A percentile compares a stretch with the other conserved stretches of the same genome.
Evolutionary conservation across 2,329 filamentous ascomycete species (phyloP).

Genomic region (Thielaviopsis populi): DNA sequence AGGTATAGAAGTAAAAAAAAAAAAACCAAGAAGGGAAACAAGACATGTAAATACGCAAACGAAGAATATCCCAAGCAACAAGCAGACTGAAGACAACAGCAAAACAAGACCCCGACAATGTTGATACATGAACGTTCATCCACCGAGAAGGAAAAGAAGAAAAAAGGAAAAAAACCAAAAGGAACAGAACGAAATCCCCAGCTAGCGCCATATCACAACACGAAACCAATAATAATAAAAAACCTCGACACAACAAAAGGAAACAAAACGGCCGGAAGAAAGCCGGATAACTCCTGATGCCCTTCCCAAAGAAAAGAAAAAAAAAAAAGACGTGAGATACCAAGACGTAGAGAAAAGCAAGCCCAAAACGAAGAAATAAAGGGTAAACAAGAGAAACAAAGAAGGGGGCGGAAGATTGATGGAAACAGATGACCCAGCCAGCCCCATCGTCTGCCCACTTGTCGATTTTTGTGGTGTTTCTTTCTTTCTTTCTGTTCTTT

Average conservation of each 20-base stretch:
- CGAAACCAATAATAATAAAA: background rate
- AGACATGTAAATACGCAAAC: background rate
- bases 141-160: constrained; percentile 2
- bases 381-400: background rate
- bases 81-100: background rate
- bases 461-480: background rate
- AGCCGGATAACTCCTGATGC: background rate
- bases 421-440: background rate
- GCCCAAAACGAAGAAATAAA: background rate
- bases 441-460: background rate
- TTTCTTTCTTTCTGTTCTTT: background rate
- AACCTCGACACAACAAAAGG: background rate
- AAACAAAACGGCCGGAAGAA: background rate
- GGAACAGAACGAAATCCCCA: background rate
- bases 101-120: background rate
- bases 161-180: constrained; percentile 4
- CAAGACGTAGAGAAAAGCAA: constrained; percentile 1
- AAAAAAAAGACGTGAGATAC: background rate
- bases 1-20: background rate
- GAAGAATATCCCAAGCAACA: constrained; percentile 1
- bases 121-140: background rate
- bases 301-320: background rate
- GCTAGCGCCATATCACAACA: background rate
- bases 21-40: background rate
- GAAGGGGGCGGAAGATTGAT: background rate